These are phyloP conservation scores for Neurospora sp. DNA, from an alignment of 495 filamentous ascomycete species.

Conservation along the genomic window DNA sequence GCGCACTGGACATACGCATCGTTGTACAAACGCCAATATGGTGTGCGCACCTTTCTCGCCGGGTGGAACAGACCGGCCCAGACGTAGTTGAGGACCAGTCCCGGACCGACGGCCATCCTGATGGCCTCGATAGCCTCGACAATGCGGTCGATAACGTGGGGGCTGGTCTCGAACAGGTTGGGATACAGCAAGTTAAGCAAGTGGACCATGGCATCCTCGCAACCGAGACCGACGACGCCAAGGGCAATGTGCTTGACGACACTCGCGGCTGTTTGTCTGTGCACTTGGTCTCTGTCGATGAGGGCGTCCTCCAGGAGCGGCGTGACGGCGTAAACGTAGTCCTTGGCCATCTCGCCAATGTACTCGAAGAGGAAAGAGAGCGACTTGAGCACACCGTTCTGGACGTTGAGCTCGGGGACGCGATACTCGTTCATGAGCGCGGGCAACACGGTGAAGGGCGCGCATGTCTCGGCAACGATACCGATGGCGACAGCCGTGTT, in stretches of 20 bases:
- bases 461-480: conserved; percentile 99
- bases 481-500: conserved; percentile 98
- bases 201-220: conserved; percentile 97
- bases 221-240: conserved; percentile 92
- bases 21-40: conserved; percentile 95
- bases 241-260: conserved; percentile 97
- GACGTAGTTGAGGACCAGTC: conserved; percentile 89
- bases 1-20: conserved; percentile 91
- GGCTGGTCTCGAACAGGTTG: conserved; percentile 96
- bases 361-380: conserved; percentile 98
- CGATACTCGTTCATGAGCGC: conserved; percentile 99
- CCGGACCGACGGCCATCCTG: conserved; percentile 84
- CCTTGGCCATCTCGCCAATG: conserved; percentile 99
- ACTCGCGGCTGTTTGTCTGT: conserved; percentile 89
- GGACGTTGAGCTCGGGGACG: conserved; percentile 95
- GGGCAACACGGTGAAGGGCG: conserved; percentile 96
- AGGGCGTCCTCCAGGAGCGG: conserved; percentile 96
- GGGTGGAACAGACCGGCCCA: conserved; percentile 98
- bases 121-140: conserved; percentile 97
- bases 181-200: conserved; percentile 92
- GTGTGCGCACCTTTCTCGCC: conserved; percentile 81
- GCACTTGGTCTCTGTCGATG: conserved; percentile 96
- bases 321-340: conserved; percentile 97
- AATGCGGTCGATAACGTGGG: conserved; percentile 96
- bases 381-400: conserved; percentile 96